Conservation (phyloP, 345 rosid genomes). For the Jatropha curcas region DNA sequence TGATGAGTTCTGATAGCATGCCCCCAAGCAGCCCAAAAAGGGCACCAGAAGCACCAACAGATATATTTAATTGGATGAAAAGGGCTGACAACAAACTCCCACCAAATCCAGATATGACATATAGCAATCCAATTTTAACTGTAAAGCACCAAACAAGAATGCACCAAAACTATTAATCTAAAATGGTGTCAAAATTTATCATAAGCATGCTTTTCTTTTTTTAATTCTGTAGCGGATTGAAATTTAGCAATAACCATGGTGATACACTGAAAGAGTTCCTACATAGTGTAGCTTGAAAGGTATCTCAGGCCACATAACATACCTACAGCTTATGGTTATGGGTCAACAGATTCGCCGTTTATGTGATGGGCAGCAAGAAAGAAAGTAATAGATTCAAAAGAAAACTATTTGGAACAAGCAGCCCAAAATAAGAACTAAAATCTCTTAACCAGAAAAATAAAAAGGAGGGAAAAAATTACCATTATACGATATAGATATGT, state of each 20-base stretch:
- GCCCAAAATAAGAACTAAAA: not conserved
- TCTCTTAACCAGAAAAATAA: not conserved
- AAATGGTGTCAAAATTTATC: not conserved
- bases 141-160: slow-evolving; percentile 14
- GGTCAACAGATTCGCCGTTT: not conserved
- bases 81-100: slow-evolving; percentile 92
- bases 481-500: not conserved
- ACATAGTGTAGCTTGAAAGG: no score
- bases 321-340: not conserved
- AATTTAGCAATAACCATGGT: not conserved
- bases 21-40: slow-evolving; percentile 91
- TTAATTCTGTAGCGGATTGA: not conserved
- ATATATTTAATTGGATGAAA: slow-evolving; percentile 73
- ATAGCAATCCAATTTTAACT: slow-evolving; percentile 80
- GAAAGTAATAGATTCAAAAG: not conserved
- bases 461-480: not conserved
- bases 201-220: not conserved
- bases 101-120: slow-evolving; percentile 87
- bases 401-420: not conserved
- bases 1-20: slow-evolving; percentile 95
- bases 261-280: not conserved
- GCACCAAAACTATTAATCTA: not conserved
- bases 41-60: slow-evolving; percentile 98
- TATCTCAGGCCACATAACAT: not conserved
- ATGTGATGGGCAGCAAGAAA: not conserved